Conservation (phyloP, 306 rosid genomes). For the Notholithocarpus densiflorus region DNA sequence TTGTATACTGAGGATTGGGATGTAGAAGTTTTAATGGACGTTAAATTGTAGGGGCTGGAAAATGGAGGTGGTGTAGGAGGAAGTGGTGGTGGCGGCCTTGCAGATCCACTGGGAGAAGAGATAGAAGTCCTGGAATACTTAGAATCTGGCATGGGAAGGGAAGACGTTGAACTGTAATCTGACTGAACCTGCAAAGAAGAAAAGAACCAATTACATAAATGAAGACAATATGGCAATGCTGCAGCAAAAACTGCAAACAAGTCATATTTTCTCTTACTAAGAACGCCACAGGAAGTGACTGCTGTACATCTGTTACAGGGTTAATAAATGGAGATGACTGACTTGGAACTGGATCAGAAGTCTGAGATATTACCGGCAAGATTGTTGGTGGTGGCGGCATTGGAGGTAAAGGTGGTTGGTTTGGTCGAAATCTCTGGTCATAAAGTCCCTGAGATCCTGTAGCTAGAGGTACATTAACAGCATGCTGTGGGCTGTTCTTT, state of each 20-base stretch:
- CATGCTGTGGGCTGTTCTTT: slow-evolving; percentile 68
- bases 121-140: slow-evolving; percentile 62
- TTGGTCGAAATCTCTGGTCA: slow-evolving; percentile 71
- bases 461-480: slow-evolving; percentile 46
- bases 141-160: slow-evolving; percentile 53
- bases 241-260: slow-evolving; percentile 17
- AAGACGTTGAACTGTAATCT: slow-evolving; percentile 58
- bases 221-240: slow-evolving; percentile 10
- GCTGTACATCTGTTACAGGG: slow-evolving; percentile 58
- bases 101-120: slow-evolving; percentile 72
- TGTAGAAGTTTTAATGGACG: slow-evolving; percentile 52
- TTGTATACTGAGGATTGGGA: slow-evolving; percentile 57
- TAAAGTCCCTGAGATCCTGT: slow-evolving; percentile 74
- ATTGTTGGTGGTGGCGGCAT: slow-evolving; percentile 85
- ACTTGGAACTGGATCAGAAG: slow-evolving; percentile 51
- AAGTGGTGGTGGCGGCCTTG: slow-evolving; percentile 89
- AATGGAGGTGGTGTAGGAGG: slow-evolving; percentile 95
- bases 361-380: slow-evolving; percentile 56
- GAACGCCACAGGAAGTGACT: slow-evolving; percentile 42
- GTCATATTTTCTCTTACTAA: slow-evolving; percentile 49
- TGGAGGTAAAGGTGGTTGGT: slow-evolving; percentile 96
- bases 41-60: slow-evolving; percentile 64
- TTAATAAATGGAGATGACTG: slow-evolving; percentile 64
- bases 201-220: slow-evolving; percentile 11
- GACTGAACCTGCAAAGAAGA: slow-evolving; percentile 55